Evolutionary conservation across 768 basidiomycete genomes (phyloP), one percentile per base, ranked within the genome.

Genomic region (Mycena vulgaris): DNA sequence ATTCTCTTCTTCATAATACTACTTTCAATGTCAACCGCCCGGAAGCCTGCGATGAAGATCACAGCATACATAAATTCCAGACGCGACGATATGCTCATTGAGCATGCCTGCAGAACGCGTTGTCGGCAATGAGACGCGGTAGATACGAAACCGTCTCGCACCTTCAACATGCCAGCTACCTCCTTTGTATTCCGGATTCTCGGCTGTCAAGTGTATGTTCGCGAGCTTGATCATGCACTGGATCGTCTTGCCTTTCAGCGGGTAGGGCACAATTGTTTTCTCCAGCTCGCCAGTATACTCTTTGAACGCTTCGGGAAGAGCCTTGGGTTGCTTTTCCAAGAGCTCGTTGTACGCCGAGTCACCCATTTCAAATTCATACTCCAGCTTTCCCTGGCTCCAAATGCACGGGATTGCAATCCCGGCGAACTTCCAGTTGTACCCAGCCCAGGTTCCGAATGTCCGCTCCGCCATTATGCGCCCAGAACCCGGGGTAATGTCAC

Each of bases 221-320:
- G 81, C 82, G 3, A 82, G 75, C 66, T 82, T 83, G 61, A 83
- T 76, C 62, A 83, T 80, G n/a, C 80, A 74, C 57, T 83, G 82
- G 6, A 81, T 65, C 5, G 66, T 72, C 52, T 70, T 73, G 23
- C 71, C 71, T 4, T 67, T 57, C 2, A 72, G 58, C 14, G 71
- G 66, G 57, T 68, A 72, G 0, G 71, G 71, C 21, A 30, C 33
- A 10, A 72, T 61, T 0, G 48, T 55, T 16, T 58, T 52, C 42
- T 72, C 63, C 17, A 72, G 60, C 25, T 49, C 71, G 11, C 63
- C 66, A 17, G 66, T 57, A 31, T 72, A 67, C 35, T 53, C 33
- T 30, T 68, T 58, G n/a, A 47, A 56, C 0, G 71, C 63, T 33
- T 69, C 63, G 8, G 71, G 71, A 14, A 72, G 67, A 33, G 57